A percentile compares a stretch with the other conserved stretches of the same genome.
Conservation (phyloP, 1,284 basidiomycete genomes). For the Wolfiporia cocos region DNA sequence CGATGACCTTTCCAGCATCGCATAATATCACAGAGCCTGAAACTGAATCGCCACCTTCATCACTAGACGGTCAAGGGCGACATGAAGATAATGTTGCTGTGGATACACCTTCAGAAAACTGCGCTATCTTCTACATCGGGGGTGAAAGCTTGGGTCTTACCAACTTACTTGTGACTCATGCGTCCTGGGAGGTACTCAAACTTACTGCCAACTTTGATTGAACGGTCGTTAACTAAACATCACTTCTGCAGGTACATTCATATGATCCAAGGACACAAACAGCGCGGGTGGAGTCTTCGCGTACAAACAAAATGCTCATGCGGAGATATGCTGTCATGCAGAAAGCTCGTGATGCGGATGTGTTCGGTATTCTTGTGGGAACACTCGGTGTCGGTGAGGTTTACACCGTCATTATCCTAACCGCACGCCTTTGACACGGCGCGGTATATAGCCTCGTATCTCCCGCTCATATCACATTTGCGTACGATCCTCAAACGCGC, state of each 20-base stretch:
- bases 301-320: slow-evolving; percentile 86
- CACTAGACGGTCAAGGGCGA: not conserved
- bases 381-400: slow-evolving; percentile 83
- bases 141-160: slow-evolving; percentile 78
- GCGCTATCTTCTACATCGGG: slow-evolving; percentile 78
- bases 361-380: slow-evolving; percentile 93
- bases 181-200: slow-evolving; percentile 32
- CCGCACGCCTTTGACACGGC: not conserved
- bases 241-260: slow-evolving; percentile 51
- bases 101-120: slow-evolving; percentile 9
- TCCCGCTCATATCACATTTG: slow-evolving; percentile 76
- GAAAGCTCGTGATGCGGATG: slow-evolving; percentile 87
- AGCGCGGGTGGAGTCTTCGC: slow-evolving; percentile 52
- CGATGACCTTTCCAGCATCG: slow-evolving; percentile 9
- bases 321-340: slow-evolving; percentile 86
- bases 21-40: not conserved
- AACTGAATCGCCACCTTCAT: not conserved
- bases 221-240: not conserved
- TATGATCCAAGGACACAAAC: slow-evolving; percentile 61
- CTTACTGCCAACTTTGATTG: not conserved
- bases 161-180: slow-evolving; percentile 83
- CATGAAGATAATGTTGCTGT: not conserved
- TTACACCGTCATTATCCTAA: not conserved
- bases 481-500: slow-evolving; percentile 58
- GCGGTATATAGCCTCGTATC: slow-evolving; percentile 58